A percentile compares a stretch with the other conserved stretches of the same genome.
Conservation (phyloP, 2,329 filamentous ascomycete species). For the Clarireedia monteithiana region DNA sequence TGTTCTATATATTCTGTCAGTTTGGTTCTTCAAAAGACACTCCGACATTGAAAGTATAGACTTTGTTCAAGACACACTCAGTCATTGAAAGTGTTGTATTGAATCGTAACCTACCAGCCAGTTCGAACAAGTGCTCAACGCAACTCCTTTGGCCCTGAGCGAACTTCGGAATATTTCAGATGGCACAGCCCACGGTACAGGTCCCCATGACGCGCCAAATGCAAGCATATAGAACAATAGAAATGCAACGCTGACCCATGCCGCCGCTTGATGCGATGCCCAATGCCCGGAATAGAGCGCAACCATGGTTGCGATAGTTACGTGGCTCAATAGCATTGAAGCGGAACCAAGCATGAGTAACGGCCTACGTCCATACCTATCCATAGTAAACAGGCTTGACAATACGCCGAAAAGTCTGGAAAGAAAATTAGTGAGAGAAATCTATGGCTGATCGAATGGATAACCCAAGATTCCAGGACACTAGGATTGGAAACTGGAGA, state of each 20-base stretch:
- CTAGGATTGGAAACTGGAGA: conserved; percentile 26
- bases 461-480: too few relatives aligned
- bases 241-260: conserved; percentile 48
- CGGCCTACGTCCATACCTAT: conserved; percentile 37
- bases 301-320: conserved; percentile 46
- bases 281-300: conserved; percentile 43
- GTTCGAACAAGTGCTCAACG: conserved; percentile 52
- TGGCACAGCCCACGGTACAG: conserved; percentile 32
- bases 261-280: conserved; percentile 40
- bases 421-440: too few relatives aligned
- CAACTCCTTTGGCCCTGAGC: conserved; percentile 56
- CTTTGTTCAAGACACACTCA: background rate
- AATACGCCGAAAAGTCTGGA: conserved; percentile 29
- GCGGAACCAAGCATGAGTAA: conserved; percentile 37
- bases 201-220: conserved; percentile 36
- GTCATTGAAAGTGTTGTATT: background rate
- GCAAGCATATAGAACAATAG: conserved; percentile 54
- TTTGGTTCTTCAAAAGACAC: background rate
- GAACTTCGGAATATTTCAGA: conserved; percentile 55
- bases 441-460: too few relatives aligned
- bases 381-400: conserved; percentile 41
- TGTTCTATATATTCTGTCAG: background rate
- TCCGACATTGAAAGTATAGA: background rate
- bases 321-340: conserved; percentile 38
- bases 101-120: conserved; percentile 38